Percentiles rank a stretch among this genome's conserved stretches.
These are phyloP conservation scores for Trebouxia sp. DNA, from an alignment of 139 green algal genomes.

Conservation along the genomic window DNA sequence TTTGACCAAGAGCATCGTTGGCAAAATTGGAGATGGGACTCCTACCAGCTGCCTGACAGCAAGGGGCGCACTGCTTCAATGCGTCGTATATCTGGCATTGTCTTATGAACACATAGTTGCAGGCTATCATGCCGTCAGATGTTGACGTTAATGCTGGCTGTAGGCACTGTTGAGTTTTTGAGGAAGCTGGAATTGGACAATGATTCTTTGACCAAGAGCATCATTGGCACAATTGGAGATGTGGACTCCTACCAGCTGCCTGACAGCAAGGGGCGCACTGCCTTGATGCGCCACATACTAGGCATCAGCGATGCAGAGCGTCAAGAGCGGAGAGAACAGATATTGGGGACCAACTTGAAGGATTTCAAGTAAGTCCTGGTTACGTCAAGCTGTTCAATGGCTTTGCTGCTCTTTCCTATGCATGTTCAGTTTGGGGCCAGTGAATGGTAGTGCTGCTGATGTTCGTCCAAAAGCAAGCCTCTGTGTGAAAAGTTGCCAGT, in stretches of 20 bases:
- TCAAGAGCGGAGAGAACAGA: slow-evolving; percentile 77
- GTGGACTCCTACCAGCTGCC: slow-evolving; percentile 95
- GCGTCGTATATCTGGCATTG: slow-evolving; percentile 90
- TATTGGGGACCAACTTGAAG: slow-evolving; percentile 65
- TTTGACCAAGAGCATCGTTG: slow-evolving; percentile 94
- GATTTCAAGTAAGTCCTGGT: slow-evolving; percentile 69
- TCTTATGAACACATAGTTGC: no score
- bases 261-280: slow-evolving; percentile 81
- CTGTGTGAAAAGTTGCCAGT: no score
- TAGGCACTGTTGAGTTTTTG: slow-evolving; percentile 25
- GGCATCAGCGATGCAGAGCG: slow-evolving; percentile 91
- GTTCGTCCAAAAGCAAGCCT: no score
- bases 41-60: slow-evolving; percentile 92
- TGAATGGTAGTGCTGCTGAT: no score
- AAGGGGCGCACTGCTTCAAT: slow-evolving; percentile 70
- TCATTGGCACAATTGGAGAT: slow-evolving; percentile 96
- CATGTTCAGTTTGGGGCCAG: no score
- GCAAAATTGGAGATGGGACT: slow-evolving; percentile 90
- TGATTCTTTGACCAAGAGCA: slow-evolving; percentile 91
- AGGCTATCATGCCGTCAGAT: no score
- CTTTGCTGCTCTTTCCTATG: no score
- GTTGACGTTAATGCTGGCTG: no score
- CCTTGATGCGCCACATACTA: slow-evolving; percentile 86
- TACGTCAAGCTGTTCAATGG: neutral
- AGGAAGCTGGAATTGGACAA: slow-evolving; percentile 60